Base-by-base conservation (phyloP, 345 rosid genomes). In the Luvunga scandens region DNA sequence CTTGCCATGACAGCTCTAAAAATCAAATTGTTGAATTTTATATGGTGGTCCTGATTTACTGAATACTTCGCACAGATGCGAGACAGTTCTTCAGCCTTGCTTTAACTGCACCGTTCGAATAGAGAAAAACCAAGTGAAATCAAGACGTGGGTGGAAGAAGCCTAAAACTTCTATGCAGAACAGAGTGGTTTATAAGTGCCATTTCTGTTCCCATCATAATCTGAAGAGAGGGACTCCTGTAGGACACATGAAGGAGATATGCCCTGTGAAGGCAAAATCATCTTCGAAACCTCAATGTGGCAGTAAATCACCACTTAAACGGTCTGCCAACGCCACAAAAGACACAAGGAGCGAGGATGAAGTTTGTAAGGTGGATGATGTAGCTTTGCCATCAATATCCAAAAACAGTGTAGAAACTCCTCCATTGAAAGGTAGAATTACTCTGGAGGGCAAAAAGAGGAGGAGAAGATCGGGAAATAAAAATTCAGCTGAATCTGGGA, bases 31-130 rank as follows among this genome's bases (percentile, higher is more conserved):
- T 22, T 8, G 50, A 66, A 34, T 30, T 16, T 69, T 69, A 63
- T 33, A 36, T 21, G n/a, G 14, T 71, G 12, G 34, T 36, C 55
- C 36, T 76, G 63, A 83, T 71, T 68, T n/a, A 8, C 53, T 45
- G 57, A 33, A 24, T 68, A 28, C 19, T n/a, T 80, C 76, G 64
- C 64, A 77, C 82, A 92, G 97, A 80, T 94, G 99, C 55, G 95
- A 91, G 86, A 91, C 94, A 22, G 76, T 90, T 83, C 96, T 96
- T 81, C 84, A 86, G 60, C 94, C 97, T 66, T 97, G 94, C 71
- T 77, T 79, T 66, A 92, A 88, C 82, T 92, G 94, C 88, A 89
- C 91, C 0, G 75, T 91, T 19, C 84, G 92, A 33, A 79, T 92
- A 5, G 93, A 92, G 76, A 96, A 85, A 82, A 86, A 73, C 71